phyloP scores from a whole-genome alignment of 1,139 yeast genomes.

The Saccharomyces hybrid region DNA sequence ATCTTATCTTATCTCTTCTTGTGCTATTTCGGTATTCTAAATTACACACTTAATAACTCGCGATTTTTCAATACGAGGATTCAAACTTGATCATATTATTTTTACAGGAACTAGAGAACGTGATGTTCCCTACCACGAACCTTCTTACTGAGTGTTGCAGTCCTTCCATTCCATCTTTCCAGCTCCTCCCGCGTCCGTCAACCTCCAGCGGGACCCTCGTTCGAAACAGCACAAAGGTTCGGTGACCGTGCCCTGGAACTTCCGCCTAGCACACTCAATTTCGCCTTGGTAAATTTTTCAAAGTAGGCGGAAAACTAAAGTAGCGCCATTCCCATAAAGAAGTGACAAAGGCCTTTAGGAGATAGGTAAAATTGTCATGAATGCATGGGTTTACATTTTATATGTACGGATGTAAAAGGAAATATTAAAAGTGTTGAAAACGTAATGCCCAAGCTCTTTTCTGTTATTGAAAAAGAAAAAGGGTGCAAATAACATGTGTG shows the following conservation, averaged over 20 bases:
- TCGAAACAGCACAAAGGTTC: not conserved
- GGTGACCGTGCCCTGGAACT: not conserved
- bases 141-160: not conserved
- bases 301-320: not conserved
- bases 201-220: not conserved
- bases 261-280: not conserved
- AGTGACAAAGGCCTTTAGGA: not conserved
- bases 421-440: not conserved
- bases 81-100: not conserved
- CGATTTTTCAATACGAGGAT: not conserved
- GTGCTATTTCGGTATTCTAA: constrained; percentile 2
- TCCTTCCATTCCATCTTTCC: not conserved
- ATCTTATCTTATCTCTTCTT: constrained; percentile 25
- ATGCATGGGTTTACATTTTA: not conserved
- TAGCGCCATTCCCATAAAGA: not conserved
- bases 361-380: not conserved
- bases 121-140: not conserved
- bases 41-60: not conserved
- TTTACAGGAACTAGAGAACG: not conserved
- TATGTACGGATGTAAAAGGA: not conserved
- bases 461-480: not conserved
- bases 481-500: not conserved
- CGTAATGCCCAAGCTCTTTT: not conserved
- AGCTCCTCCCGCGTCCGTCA: not conserved
- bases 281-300: not conserved